A percentile compares a stretch with the other conserved stretches of the same genome.
Evolutionary conservation across 2,329 filamentous ascomycete genomes (phyloP).

Genomic region (Sclerotinia minor): DNA sequence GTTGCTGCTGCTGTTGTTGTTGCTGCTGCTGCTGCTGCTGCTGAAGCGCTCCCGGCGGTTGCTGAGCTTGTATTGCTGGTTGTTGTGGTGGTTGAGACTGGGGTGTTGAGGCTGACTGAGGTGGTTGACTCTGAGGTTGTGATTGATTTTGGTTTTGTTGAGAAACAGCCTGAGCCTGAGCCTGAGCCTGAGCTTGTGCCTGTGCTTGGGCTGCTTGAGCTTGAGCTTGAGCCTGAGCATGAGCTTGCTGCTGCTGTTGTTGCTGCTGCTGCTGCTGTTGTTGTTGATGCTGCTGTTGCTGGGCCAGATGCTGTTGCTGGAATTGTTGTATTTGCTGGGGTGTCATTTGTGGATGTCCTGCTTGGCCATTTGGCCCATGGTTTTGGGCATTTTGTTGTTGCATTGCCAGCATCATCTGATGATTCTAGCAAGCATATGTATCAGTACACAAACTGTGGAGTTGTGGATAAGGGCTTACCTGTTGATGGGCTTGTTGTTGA

Average conservation of each 20-base stretch:
- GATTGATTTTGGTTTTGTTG: constrained; percentile 52
- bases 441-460: neutral
- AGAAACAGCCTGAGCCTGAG: constrained; percentile 44
- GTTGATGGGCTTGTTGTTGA: constrained; percentile 44
- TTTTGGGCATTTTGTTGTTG: constrained; percentile 49
- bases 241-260: constrained; percentile 32
- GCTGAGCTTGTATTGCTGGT: constrained; percentile 44
- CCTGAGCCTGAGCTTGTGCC: constrained; percentile 39
- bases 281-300: constrained; percentile 51
- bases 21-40: constrained; percentile 37
- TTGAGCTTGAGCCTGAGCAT: neutral
- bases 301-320: constrained; percentile 49
- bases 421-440: neutral
- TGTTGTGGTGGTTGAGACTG: constrained; percentile 45
- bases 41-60: constrained; percentile 45
- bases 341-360: constrained; percentile 52
- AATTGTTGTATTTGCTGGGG: constrained; percentile 50
- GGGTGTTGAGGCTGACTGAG: constrained; percentile 45
- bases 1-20: constrained; percentile 35
- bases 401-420: constrained; percentile 43
- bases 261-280: constrained; percentile 30
- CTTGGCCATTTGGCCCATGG: constrained; percentile 45
- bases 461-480: constrained; percentile 38
- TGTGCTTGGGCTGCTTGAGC: constrained; percentile 43
- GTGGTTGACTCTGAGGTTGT: constrained; percentile 46